Evolutionary conservation across 2,329 filamentous ascomycete genomes (phyloP), one percentile per base, ranked within the genome.

Genomic region (Pseudocercospora ulei): DNA sequence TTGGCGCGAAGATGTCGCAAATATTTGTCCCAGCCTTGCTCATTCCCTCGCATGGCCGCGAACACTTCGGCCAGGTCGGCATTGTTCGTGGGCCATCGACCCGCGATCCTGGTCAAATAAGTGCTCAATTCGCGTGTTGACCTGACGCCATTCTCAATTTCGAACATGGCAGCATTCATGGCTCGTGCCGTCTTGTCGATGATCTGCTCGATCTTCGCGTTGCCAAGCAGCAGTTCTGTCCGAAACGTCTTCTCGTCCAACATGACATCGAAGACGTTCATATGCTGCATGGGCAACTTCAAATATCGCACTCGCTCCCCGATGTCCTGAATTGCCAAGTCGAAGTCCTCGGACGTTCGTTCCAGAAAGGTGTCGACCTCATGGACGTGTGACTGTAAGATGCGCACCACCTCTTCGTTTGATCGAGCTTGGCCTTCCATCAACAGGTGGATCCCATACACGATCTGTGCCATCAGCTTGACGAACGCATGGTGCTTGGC

Each of bases 341-440:
- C 73, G 35, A 95, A 77, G 58, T 95, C 88, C 53, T 93, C 86
- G 27, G 84, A 75, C 0, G 84, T 82, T 11, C 82, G 76, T 60
- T 93, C 84, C 20, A 96, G 67, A 55, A 94, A 95, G 53, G 81
- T 79, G 61, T 96, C 90, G 18, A 96, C 76, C 61, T 96, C 88
- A 56, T 94, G 83, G 44, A 96, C 90, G 60, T 96, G 88, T 8
- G 76, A 78, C 56, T 95, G 85, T 39, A 96, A 69, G 37, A 96
- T 96, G 48, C 73, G 78, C 47, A 94, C 79, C 7, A 95, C 88
- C 58, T 93, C 83, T 20, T 77, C 71, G 50, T 93, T 82, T 51
- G 84, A 92, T 62, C 88, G 93, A 37, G 90, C 87, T 59, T 92
- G 75, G 44, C 79, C 78, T 54, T 87, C 79, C 39, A 92, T 75